A percentile compares a stretch with the other conserved stretches of the same genome.
Evolutionary conservation across 805 yeast species (phyloP).

Genomic region (Yamadazyma sp.): DNA sequence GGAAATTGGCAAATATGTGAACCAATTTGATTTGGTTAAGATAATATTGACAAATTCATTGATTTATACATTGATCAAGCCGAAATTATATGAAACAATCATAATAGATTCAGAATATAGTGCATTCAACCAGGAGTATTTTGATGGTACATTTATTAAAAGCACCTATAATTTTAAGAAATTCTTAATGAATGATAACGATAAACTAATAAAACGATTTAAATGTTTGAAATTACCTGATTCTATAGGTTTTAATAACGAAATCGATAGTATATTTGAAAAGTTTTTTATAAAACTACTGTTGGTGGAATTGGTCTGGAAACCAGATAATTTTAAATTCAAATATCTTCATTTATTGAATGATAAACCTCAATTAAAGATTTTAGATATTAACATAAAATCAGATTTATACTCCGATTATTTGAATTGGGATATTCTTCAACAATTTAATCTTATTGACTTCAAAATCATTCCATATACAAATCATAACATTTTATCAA

Average conservation of each 20-base stretch:
- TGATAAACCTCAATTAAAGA: conserved; percentile 19
- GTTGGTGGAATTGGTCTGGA: conserved; percentile 32
- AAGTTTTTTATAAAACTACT: conserved; percentile 20
- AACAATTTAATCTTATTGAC: conserved; percentile 2
- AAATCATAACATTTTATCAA: not conserved
- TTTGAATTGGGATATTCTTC: not conserved
- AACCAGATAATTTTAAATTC: conserved; percentile 25
- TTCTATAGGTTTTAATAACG: conserved; percentile 35
- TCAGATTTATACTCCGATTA: conserved; percentile 11
- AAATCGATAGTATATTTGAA: conserved; percentile 22
- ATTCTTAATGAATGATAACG: conserved; percentile 22
- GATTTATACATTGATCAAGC: conserved; percentile 27
- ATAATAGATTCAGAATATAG: conserved; percentile 37
- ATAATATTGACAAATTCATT: conserved; percentile 26
- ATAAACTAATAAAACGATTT: conserved; percentile 19
- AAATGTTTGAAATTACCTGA: conserved; percentile 40
- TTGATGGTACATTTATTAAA: conserved; percentile 10
- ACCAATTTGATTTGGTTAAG: conserved; percentile 37
- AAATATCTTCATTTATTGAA: conserved; percentile 30
- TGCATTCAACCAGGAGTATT: conserved; percentile 28
- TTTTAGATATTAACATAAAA: conserved; percentile 29
- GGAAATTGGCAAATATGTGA: conserved; percentile 27
- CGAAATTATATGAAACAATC: conserved; percentile 36
- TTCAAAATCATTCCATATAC: conserved; percentile 3
- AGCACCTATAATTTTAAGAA: conserved; percentile 38